Percentiles rank a stretch among this genome's conserved stretches.
Conservation (phyloP, 768 basidiomycete species). For the Rhodosporidiobolus odoratus region DNA sequence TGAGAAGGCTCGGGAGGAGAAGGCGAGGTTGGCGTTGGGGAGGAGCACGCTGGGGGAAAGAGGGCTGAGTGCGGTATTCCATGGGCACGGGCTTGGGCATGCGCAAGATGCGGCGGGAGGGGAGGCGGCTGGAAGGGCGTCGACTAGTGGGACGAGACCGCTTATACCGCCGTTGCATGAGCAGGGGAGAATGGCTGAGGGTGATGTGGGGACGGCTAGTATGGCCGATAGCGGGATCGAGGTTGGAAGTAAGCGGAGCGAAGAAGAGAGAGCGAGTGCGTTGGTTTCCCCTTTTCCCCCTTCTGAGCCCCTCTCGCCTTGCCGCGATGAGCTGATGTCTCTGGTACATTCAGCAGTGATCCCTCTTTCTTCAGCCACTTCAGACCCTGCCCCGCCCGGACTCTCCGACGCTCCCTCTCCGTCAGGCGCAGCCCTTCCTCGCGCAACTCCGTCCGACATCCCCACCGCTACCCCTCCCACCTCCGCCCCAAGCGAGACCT, state of each 20-base stretch:
- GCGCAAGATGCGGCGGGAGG: background rate
- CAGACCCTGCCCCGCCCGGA: constrained; percentile 14
- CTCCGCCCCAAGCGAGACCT: background rate
- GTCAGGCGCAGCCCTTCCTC: background rate
- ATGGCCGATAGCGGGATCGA: constrained; percentile 24
- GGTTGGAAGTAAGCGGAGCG: constrained; percentile 11
- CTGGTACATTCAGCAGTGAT: too few species aligned
- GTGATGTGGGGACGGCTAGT: constrained; percentile 6
- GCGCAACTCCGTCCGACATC: background rate
- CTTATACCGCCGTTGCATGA: background rate
- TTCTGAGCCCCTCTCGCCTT: background rate
- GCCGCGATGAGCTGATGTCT: background rate
- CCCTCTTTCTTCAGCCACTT: background rate
- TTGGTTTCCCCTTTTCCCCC: background rate
- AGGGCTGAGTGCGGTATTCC: background rate
- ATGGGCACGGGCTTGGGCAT: too few species aligned
- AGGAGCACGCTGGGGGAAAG: background rate
- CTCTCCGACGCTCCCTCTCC: background rate
- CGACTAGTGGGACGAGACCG: constrained; percentile 7
- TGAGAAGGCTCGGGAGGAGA: constrained; percentile 36
- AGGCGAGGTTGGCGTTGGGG: constrained; percentile 25
- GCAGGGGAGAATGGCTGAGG: background rate
- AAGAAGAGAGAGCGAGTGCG: constrained; percentile 1
- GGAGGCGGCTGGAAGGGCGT: background rate
- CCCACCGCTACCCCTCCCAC: background rate